Evolutionary conservation across 345 rosid genomes (phyloP).

Genomic region (Citrus unshiu): DNA sequence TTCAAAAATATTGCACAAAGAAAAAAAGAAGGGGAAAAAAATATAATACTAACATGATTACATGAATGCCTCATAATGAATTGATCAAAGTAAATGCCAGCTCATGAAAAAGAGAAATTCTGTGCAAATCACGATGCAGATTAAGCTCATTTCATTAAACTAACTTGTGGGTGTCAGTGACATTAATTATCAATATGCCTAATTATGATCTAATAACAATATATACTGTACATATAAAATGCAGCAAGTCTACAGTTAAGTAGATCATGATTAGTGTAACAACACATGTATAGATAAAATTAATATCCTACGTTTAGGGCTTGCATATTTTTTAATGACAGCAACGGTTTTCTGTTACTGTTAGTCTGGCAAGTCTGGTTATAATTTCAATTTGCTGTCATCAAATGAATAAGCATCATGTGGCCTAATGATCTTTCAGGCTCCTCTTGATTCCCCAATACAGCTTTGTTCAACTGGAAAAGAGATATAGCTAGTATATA

Average conservation of each 20-base stretch:
- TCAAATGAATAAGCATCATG: conserved; percentile 13
- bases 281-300: neutral
- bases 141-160: neutral
- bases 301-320: neutral
- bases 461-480: neutral
- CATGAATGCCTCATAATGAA: neutral
- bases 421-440: conserved; percentile 13
- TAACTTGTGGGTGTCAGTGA: neutral
- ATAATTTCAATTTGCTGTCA: conserved; percentile 4
- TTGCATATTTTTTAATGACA: conserved; percentile 8
- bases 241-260: neutral
- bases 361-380: conserved; percentile 20
- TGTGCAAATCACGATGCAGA: conserved; percentile 9
- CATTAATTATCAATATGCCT: neutral
- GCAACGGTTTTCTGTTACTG: conserved; percentile 26
- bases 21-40: neutral
- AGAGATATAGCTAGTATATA: neutral
- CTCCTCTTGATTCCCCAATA: neutral
- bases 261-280: conserved; percentile 7
- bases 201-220: neutral
- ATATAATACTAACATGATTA: neutral
- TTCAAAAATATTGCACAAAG: neutral
- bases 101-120: conserved; percentile 7
- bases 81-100: conserved; percentile 8
- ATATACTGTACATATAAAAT: neutral